These are phyloP conservation scores for Trichoderma afroharzianum DNA, from an alignment of 2,329 filamentous ascomycete species.

Conservation along the genomic window DNA sequence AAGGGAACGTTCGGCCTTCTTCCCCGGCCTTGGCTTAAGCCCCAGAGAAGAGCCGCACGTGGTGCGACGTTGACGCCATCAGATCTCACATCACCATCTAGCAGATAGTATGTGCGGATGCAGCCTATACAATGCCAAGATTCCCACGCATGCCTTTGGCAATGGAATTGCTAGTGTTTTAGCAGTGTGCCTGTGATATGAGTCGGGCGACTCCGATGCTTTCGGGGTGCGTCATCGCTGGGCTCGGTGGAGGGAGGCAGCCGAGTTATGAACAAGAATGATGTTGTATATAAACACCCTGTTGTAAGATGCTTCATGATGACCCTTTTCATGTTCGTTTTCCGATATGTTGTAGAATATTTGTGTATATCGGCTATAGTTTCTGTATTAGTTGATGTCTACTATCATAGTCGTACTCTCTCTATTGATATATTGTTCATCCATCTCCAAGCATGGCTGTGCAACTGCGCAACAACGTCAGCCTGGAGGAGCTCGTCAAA, in stretches of 20 bases:
- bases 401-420: not conserved
- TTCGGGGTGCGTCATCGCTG: not conserved
- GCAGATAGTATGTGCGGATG: not conserved
- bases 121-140: not conserved
- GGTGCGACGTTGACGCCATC: not conserved
- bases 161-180: not conserved
- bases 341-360: not conserved
- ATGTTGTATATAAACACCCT: not conserved
- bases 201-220: slow-evolving; percentile 7
- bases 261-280: not conserved
- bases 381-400: not conserved
- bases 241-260: not conserved
- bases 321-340: not conserved
- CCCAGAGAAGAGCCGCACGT: not conserved
- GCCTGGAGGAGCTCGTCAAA: slow-evolving; percentile 33
- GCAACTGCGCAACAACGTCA: slow-evolving; percentile 20
- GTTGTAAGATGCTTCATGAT: not conserved
- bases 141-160: not conserved
- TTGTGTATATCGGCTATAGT: not conserved
- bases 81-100: not conserved
- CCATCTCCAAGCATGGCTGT: slow-evolving; percentile 9
- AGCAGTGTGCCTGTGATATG: not conserved
- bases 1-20: not conserved
- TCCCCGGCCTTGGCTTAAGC: not conserved
- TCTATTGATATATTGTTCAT: not conserved